Percentiles rank a stretch among this genome's conserved stretches.
These are phyloP conservation scores for Coccomyxa sp. DNA, from an alignment of 139 green algal species.

Conservation along the genomic window DNA sequence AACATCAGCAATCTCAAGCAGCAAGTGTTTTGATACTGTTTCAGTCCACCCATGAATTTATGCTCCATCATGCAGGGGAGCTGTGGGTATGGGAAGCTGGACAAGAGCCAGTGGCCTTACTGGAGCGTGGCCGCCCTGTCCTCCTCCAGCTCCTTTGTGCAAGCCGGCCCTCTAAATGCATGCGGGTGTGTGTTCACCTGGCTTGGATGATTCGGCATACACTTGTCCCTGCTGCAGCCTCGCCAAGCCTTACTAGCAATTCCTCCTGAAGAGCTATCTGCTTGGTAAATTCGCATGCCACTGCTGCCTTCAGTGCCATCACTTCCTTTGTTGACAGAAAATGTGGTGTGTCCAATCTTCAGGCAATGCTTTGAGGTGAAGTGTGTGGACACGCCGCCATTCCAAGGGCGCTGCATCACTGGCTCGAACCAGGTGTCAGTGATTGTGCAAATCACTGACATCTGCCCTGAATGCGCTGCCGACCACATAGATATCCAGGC, in stretches of 20 bases:
- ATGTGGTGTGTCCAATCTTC: not conserved
- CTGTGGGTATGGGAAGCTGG: conserved; percentile 14
- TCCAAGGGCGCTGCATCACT: conserved; percentile 1
- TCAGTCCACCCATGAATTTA: not conserved
- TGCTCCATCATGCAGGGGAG: not conserved
- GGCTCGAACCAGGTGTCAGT: not conserved
- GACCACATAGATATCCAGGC: conserved; percentile 48
- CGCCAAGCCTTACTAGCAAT: too few species aligned
- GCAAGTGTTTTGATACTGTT: not conserved
- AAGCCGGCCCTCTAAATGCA: not conserved
- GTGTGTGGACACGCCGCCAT: not conserved
- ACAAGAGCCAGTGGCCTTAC: conserved; percentile 11
- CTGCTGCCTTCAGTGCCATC: too few species aligned
- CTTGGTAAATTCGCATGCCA: too few species aligned
- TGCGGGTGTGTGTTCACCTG: conserved; percentile 3
- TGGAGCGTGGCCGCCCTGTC: conserved; percentile 9
- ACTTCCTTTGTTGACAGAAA: too few species aligned
- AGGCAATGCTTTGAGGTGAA: conserved; percentile 13
- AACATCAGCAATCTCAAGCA: not conserved
- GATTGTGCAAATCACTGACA: conserved; percentile 36
- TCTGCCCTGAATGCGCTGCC: conserved; percentile 41
- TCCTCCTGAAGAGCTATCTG: too few species aligned
- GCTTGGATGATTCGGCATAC: not conserved
- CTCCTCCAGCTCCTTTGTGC: conserved; percentile 2
- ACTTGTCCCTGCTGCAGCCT: too few species aligned